phyloP scores from a whole-genome alignment of 2,329 filamentous ascomycete genomes.

The Aspergillus tanneri region DNA sequence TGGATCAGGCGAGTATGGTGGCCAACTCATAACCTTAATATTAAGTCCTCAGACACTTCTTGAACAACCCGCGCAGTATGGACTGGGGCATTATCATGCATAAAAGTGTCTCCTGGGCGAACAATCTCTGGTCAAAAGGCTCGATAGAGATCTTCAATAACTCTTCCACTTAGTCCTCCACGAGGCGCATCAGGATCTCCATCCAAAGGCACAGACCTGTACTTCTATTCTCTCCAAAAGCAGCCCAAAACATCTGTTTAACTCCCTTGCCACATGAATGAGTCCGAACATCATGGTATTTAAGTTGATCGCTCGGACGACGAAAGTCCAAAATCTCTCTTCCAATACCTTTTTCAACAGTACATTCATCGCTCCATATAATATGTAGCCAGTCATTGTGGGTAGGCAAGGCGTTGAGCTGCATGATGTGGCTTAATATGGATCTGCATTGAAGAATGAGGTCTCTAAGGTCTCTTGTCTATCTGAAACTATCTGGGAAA shows the following conservation, averaged over 20 bases:
- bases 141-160: conserved; percentile 17
- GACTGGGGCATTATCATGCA: conserved; percentile 16
- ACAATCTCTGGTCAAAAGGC: conserved; percentile 14
- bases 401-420: conserved; percentile 9
- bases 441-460: no score
- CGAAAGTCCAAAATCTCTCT: conserved; percentile 10
- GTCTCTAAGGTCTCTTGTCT: no score
- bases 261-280: conserved; percentile 6
- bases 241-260: conserved; percentile 22
- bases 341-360: conserved; percentile 11
- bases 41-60: conserved; percentile 7
- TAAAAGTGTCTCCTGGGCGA: conserved; percentile 13
- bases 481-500: no score
- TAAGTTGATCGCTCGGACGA: conserved; percentile 4
- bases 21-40: conserved; percentile 17
- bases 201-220: conserved; percentile 10
- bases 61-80: conserved; percentile 12
- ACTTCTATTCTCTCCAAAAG: conserved; percentile 5
- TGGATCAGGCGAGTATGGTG: conserved; percentile 14
- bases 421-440: conserved; percentile 6
- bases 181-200: conserved; percentile 2
- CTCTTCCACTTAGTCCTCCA: conserved; percentile 6
- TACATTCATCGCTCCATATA: conserved; percentile 14
- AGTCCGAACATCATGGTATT: conserved; percentile 6
- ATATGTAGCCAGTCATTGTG: conserved; percentile 9